A percentile compares a stretch with the other conserved stretches of the same genome.
Conservation (phyloP, 1,284 basidiomycete species). For the Ganoderma meredithae region DNA sequence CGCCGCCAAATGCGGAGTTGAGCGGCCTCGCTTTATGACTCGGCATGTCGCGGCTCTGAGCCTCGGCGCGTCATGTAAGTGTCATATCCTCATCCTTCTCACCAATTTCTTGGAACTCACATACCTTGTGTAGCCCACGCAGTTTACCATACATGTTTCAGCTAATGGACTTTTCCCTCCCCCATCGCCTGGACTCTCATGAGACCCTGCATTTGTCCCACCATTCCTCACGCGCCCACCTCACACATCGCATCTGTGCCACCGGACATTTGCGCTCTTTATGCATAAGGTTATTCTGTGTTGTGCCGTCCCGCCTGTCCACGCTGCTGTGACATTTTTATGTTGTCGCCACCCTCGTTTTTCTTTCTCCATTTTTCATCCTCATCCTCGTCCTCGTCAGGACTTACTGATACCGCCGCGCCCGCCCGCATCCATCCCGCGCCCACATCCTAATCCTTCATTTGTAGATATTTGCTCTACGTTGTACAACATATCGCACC, state of each 20-base stretch:
- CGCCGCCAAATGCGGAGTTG: conserved; percentile 30
- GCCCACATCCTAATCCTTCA: conserved; percentile 26
- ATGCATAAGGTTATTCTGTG: conserved; percentile 34
- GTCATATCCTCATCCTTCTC: neutral
- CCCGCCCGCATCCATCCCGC: conserved; percentile 13
- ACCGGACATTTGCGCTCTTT: conserved; percentile 26
- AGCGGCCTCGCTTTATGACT: conserved; percentile 34
- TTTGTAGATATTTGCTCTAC: conserved; percentile 28
- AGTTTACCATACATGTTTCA: conserved; percentile 29
- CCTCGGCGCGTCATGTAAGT: conserved; percentile 16
- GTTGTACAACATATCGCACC: conserved; percentile 15
- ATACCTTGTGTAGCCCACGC: neutral
- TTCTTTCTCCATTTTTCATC: neutral
- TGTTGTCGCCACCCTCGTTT: conserved; percentile 28
- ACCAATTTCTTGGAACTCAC: neutral
- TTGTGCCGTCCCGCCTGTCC: conserved; percentile 22
- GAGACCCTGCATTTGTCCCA: neutral
- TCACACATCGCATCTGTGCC: conserved; percentile 6
- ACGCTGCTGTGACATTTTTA: conserved; percentile 32
- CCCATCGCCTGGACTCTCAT: conserved; percentile 6
- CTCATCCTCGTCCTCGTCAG: neutral
- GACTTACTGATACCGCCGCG: conserved; percentile 5
- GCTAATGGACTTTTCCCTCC: conserved; percentile 18
- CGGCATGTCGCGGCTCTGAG: conserved; percentile 14
- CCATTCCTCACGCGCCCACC: conserved; percentile 4